Conservation (phyloP, 768 basidiomycete genomes). For the Tephrocybe sp. region DNA sequence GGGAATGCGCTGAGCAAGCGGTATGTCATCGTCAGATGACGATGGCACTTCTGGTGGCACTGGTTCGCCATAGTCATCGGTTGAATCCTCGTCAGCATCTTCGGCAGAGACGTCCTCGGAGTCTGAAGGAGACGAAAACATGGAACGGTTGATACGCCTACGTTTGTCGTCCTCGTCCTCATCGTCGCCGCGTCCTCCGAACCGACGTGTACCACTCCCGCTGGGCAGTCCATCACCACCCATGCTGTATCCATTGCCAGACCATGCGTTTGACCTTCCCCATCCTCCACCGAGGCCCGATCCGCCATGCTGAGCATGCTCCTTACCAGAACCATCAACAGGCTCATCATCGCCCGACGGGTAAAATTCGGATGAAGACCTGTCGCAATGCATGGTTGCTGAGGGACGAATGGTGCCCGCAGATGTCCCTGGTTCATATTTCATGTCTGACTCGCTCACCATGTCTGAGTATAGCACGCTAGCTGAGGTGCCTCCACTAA, state of each 20-base stretch:
- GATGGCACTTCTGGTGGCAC: constrained; percentile 20
- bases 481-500: constrained; percentile 7
- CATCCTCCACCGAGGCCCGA: constrained; percentile 4
- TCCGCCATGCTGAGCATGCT: constrained; percentile 12
- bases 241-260: constrained; percentile 18
- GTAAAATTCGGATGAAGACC: constrained; percentile 2
- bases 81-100: constrained; percentile 37
- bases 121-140: constrained; percentile 33
- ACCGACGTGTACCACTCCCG: constrained; percentile 34
- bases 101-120: constrained; percentile 37
- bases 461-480: constrained; percentile 13
- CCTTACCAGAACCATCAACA: constrained; percentile 27
- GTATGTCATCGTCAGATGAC: constrained; percentile 78
- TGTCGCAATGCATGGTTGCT: not conserved
- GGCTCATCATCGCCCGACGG: constrained; percentile 15
- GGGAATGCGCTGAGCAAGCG: constrained; percentile 80
- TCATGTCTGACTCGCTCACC: constrained; percentile 19
- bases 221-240: constrained; percentile 20
- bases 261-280: constrained; percentile 16
- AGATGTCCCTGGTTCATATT: constrained; percentile 44
- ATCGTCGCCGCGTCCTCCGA: constrained; percentile 36
- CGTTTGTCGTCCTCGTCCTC: constrained; percentile 26
- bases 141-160: constrained; percentile 22
- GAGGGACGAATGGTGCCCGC: constrained; percentile 40
- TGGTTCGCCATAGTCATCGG: constrained; percentile 39